Evolutionary conservation across 1,284 basidiomycete species (phyloP).

Genomic region (Sporisorium exsertum): DNA sequence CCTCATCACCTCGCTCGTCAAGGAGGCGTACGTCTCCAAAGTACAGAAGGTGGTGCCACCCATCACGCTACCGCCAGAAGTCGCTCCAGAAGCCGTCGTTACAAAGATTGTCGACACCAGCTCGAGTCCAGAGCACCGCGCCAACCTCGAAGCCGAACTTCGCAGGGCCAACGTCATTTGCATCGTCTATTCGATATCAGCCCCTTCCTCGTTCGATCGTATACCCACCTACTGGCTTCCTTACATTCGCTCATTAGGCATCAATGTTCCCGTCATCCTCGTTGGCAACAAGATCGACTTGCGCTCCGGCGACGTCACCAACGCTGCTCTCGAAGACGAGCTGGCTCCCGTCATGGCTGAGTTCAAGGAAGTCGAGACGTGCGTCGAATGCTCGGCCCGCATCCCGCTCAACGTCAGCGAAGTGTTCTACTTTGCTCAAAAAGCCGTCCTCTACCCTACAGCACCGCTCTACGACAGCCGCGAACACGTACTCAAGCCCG

Average conservation of each 20-base stretch:
- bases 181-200: constrained; percentile 93
- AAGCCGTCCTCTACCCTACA: constrained; percentile 95
- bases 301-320: constrained; percentile 89
- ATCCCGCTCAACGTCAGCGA: constrained; percentile 85
- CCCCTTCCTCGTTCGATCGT: constrained; percentile 93
- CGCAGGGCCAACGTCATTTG: constrained; percentile 97
- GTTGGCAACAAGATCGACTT: constrained; percentile 99
- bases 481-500: constrained; percentile 85
- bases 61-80: constrained; percentile 66
- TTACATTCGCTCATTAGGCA: constrained; percentile 92
- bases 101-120: constrained; percentile 68
- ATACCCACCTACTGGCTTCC: constrained; percentile 99
- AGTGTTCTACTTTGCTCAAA: constrained; percentile 99
- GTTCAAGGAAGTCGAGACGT: constrained; percentile 82
- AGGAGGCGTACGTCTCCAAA: constrained; percentile 89
- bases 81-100: constrained; percentile 64
- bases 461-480: constrained; percentile 96
- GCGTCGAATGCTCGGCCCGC: constrained; percentile 94
- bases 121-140: constrained; percentile 77
- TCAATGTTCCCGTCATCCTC: constrained; percentile 91
- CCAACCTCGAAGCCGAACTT: constrained; percentile 92
- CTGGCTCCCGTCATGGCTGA: constrained; percentile 68
- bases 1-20: constrained; percentile 73
- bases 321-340: constrained; percentile 87
- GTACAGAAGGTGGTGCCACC: constrained; percentile 73